Conservation (phyloP, 2,329 filamentous ascomycete genomes). For the Trichoderma atrobrunneum region DNA sequence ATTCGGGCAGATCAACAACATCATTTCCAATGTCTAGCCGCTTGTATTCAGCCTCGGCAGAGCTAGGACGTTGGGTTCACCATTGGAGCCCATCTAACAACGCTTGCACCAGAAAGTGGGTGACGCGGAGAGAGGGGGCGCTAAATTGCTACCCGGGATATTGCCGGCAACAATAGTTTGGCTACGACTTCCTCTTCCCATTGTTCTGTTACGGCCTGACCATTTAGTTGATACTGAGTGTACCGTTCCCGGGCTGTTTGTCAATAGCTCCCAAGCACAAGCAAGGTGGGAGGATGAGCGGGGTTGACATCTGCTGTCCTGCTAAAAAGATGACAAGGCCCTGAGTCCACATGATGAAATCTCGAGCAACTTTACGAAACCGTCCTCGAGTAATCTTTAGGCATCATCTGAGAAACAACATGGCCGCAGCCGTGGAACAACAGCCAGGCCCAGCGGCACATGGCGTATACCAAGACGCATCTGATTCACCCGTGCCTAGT, state of each 20-base stretch:
- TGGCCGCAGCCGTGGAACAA: constrained; percentile 18
- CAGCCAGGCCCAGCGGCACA: constrained; percentile 8
- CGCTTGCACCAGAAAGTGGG: neutral
- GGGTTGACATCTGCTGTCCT: constrained; percentile 5
- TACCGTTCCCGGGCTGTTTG: neutral
- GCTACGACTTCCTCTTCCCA: constrained; percentile 22
- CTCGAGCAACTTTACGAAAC: constrained; percentile 28
- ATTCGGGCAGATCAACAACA: neutral
- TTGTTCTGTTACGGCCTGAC: constrained; percentile 27
- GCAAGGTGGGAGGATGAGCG: constrained; percentile 17
- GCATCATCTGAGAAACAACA: constrained; percentile 25
- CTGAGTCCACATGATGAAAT: constrained; percentile 31
- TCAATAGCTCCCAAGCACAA: constrained; percentile 13
- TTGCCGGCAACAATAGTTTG: constrained; percentile 24
- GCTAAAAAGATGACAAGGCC: constrained; percentile 25
- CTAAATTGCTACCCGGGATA: constrained; percentile 27
- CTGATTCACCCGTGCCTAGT: constrained; percentile 42
- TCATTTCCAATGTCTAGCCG: neutral
- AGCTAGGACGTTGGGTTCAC: neutral
- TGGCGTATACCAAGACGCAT: constrained; percentile 7
- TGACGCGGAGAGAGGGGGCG: neutral
- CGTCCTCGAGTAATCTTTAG: constrained; percentile 36
- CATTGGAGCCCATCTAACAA: neutral
- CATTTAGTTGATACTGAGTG: neutral
- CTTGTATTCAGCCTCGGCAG: neutral